phyloP scores from a whole-genome alignment of 2,329 filamentous ascomycete genomes.

The Plenodomus biglobosus region DNA sequence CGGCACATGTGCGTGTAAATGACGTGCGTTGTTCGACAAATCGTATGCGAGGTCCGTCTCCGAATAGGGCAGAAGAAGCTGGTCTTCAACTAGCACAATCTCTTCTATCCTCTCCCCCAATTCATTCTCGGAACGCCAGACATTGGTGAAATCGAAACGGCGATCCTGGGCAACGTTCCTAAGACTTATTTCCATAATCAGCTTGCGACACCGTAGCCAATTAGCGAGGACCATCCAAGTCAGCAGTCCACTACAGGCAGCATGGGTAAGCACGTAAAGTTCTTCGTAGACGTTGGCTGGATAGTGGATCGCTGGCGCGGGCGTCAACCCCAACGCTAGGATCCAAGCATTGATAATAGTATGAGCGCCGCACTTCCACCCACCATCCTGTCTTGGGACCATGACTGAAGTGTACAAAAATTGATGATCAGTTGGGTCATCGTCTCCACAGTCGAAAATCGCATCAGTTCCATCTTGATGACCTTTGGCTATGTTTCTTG shows the following conservation, averaged over 20 bases:
- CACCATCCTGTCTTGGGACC: not conserved
- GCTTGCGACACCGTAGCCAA: constrained; percentile 3
- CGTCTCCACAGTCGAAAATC: no score
- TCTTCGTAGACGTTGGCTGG: not conserved
- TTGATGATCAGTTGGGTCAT: no score
- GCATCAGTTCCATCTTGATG: no score
- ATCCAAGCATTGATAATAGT: constrained; percentile 31
- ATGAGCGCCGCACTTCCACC: constrained; percentile 15
- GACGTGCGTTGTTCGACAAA: not conserved
- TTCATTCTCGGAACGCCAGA: not conserved
- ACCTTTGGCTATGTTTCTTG: constrained; percentile 13
- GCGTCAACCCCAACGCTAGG: constrained; percentile 25
- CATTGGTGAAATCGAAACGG: not conserved
- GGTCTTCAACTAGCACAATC: not conserved
- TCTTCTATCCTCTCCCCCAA: not conserved
- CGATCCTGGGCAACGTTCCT: not conserved
- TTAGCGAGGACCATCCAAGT: constrained; percentile 12
- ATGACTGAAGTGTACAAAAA: not conserved
- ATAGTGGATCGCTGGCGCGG: not conserved
- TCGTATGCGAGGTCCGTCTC: not conserved
- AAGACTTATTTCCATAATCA: not conserved
- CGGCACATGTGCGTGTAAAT: not conserved
- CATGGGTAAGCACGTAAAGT: not conserved
- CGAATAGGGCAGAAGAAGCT: no score
- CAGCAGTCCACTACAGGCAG: constrained; percentile 9